Conservation (phyloP, 139 green algal genomes). For the Micractinium sp. region DNA sequence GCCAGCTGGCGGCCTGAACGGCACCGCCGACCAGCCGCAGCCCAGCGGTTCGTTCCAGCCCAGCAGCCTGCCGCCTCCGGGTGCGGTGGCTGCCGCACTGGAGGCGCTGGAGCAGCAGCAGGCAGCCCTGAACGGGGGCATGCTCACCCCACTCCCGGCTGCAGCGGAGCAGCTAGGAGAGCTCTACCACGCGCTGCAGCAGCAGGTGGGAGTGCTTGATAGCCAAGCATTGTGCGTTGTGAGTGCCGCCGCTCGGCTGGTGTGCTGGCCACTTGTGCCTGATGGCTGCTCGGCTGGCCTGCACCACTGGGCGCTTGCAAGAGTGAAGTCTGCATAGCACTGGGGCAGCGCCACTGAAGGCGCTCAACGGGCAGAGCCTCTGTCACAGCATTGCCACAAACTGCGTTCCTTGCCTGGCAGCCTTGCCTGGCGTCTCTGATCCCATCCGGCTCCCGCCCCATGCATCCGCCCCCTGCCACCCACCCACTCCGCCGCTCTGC, state of each 20-base stretch:
- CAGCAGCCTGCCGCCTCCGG: constrained; percentile 18
- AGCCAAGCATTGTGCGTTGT: neutral
- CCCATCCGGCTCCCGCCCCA: neutral
- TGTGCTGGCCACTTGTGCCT: too few relatives aligned
- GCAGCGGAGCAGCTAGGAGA: constrained; percentile 10
- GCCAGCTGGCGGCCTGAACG: neutral
- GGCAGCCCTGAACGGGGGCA: constrained; percentile 16
- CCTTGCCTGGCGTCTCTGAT: neutral
- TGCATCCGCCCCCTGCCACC: neutral
- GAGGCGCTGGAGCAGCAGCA: constrained; percentile 17
- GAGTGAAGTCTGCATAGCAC: neutral
- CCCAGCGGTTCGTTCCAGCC: constrained; percentile 21
- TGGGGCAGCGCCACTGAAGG: neutral
- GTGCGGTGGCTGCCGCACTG: neutral
- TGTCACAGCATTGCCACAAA: neutral
- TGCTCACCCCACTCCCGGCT: neutral
- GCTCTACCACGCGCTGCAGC: constrained; percentile 12
- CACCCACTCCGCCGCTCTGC: neutral
- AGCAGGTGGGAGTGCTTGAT: constrained; percentile 1
- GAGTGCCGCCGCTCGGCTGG: neutral
- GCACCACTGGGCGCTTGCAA: neutral
- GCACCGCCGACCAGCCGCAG: neutral
- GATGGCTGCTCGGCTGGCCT: too few relatives aligned
- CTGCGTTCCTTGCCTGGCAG: neutral
- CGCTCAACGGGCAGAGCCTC: neutral